Conservation (phyloP, 768 basidiomycete species). For the Naganishia antarctica region DNA sequence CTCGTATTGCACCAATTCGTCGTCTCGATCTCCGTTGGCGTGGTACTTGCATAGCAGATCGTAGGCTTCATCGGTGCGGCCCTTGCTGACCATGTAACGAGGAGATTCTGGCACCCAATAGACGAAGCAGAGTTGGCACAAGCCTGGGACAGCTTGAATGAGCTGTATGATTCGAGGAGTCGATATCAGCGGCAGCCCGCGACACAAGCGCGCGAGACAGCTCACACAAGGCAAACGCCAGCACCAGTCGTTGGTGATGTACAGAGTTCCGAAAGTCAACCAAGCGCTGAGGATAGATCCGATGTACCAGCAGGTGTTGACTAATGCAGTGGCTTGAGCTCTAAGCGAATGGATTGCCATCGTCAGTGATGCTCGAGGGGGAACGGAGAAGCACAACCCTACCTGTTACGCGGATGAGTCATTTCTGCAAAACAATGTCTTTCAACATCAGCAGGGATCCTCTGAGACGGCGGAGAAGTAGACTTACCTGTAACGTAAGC, state of each 20-base stretch:
- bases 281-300: constrained; percentile 60
- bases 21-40: constrained; percentile 62
- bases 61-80: constrained; percentile 64
- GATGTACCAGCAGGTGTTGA: constrained; percentile 35
- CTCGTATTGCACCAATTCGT: constrained; percentile 50
- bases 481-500: background rate
- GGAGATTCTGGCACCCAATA: constrained; percentile 75
- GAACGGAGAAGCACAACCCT: too few relatives aligned
- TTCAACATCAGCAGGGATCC: too few relatives aligned
- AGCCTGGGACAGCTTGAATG: background rate
- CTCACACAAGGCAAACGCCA: constrained; percentile 33
- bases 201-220: constrained; percentile 19
- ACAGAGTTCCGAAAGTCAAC: constrained; percentile 58
- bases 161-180: background rate
- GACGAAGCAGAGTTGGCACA: constrained; percentile 60
- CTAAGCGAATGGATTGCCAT: background rate
- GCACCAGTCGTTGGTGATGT: constrained; percentile 31
- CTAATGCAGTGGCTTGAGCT: background rate
- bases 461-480: background rate
- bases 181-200: background rate
- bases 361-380: background rate
- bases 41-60: constrained; percentile 72
- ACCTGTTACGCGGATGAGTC: too few relatives aligned
- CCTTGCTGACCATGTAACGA: constrained; percentile 70
- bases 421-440: too few relatives aligned